phyloP scores from a whole-genome alignment of 257 asterid species.

The Solanum verrucosum region DNA sequence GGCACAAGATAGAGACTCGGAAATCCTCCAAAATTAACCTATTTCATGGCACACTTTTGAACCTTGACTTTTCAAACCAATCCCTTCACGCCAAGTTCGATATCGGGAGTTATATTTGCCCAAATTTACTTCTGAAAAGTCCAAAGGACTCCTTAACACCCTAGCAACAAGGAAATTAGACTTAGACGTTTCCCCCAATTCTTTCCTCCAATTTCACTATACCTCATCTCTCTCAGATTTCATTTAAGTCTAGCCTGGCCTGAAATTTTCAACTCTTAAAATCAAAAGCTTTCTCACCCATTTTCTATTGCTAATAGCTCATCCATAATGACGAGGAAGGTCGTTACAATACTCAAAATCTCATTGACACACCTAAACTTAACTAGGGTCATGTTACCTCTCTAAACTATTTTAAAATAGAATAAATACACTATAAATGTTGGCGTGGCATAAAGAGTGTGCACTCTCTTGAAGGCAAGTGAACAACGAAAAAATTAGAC shows the following conservation, averaged over 20 bases:
- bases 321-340: not conserved
- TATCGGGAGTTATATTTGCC: not conserved
- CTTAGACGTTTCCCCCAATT: not conserved
- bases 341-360: not conserved
- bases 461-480: not conserved
- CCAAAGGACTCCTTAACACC: not conserved
- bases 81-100: not conserved
- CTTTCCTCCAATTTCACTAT: not conserved
- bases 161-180: not conserved
- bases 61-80: not conserved
- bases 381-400: not conserved
- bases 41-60: not conserved
- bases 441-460: not conserved
- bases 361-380: not conserved
- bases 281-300: not conserved
- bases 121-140: not conserved
- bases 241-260: not conserved
- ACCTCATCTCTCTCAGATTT: not conserved
- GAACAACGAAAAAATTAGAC: not conserved
- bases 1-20: not conserved
- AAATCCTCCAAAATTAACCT: not conserved
- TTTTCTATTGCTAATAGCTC: not conserved
- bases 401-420: not conserved
- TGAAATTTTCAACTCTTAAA: not conserved
- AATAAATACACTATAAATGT: too few relatives aligned